phyloP scores from a whole-genome alignment of 2,329 filamentous ascomycete genomes.

The Clarireedia homoeocarpa region DNA sequence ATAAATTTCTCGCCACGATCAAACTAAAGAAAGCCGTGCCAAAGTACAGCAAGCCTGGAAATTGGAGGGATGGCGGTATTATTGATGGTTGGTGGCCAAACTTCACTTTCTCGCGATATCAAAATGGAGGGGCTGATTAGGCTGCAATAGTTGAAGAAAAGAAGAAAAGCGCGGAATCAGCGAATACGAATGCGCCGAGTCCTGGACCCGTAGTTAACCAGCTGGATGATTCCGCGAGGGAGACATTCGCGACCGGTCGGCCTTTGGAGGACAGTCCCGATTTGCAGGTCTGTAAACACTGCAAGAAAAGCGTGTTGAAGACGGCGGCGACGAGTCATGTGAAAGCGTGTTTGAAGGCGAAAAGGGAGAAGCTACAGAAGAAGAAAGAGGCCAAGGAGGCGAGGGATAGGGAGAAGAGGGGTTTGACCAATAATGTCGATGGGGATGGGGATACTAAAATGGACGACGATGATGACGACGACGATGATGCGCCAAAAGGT shows the following conservation, averaged over 20 bases:
- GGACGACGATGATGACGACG: constrained; percentile 36
- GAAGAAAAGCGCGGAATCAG: constrained; percentile 39
- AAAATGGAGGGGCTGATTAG: constrained; percentile 1
- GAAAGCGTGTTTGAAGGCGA: constrained; percentile 68
- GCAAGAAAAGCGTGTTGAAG: constrained; percentile 79
- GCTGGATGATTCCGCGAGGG: constrained; percentile 67
- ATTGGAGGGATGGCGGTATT: constrained; percentile 62
- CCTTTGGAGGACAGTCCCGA: constrained; percentile 76
- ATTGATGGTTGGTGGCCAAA: constrained; percentile 45
- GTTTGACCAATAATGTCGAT: constrained; percentile 28
- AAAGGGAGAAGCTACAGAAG: constrained; percentile 29
- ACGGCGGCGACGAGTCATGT: constrained; percentile 72
- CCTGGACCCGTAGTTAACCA: constrained; percentile 54
- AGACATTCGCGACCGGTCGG: constrained; percentile 73
- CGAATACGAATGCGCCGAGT: constrained; percentile 37
- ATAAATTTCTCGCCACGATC: constrained; percentile 42
- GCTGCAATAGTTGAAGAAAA: constrained; percentile 40
- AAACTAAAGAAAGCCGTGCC: constrained; percentile 57
- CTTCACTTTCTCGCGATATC: not conserved
- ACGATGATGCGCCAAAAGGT: constrained; percentile 35
- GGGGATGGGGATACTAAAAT: constrained; percentile 29
- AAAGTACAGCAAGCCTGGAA: constrained; percentile 59
- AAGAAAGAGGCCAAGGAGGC: constrained; percentile 32
- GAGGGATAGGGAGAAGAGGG: constrained; percentile 35
- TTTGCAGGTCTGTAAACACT: constrained; percentile 83